Evolutionary conservation across 345 rosid genomes (phyloP).

Genomic region (Tarenaya hassleriana): DNA sequence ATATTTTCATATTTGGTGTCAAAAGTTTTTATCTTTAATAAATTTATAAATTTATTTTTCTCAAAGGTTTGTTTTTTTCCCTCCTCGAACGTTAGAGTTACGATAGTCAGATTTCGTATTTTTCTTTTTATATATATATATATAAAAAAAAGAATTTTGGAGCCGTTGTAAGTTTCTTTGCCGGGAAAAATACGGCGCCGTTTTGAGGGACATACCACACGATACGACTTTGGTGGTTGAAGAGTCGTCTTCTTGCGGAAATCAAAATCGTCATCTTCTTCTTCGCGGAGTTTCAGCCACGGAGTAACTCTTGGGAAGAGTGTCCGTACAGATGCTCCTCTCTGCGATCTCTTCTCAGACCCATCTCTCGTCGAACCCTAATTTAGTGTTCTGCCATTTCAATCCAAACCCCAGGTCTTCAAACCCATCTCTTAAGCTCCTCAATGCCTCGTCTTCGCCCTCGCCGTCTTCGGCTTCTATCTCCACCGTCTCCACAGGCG

Average conservation of each 20-base stretch:
- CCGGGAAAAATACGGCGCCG: too few species aligned
- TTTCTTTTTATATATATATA: too few species aligned
- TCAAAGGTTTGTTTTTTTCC: too few species aligned
- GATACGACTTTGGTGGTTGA: too few species aligned
- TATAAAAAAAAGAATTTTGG: too few species aligned
- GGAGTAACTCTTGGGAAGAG: conserved; percentile 19
- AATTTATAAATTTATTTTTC: too few species aligned
- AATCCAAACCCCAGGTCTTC: conserved; percentile 24
- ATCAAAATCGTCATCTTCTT: conserved; percentile 18
- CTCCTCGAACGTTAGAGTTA: too few species aligned
- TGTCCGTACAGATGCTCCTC: conserved; percentile 47
- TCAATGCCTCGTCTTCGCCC: conserved; percentile 30
- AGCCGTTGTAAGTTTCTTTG: too few species aligned
- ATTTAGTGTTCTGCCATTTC: conserved; percentile 23
- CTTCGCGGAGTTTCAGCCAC: conserved; percentile 25
- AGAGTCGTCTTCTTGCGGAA: neutral
- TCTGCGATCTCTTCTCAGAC: conserved; percentile 38
- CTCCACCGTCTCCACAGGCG: conserved; percentile 19
- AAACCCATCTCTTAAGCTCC: conserved; percentile 29
- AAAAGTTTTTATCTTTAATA: too few species aligned
- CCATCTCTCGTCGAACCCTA: conserved; percentile 25
- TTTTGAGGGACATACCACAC: too few species aligned
- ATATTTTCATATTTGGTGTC: too few species aligned
- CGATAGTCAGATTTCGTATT: too few species aligned
- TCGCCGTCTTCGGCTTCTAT: conserved; percentile 26